Base-by-base conservation (phyloP, 768 basidiomycete species). In the Kwoniella heveanensis region DNA sequence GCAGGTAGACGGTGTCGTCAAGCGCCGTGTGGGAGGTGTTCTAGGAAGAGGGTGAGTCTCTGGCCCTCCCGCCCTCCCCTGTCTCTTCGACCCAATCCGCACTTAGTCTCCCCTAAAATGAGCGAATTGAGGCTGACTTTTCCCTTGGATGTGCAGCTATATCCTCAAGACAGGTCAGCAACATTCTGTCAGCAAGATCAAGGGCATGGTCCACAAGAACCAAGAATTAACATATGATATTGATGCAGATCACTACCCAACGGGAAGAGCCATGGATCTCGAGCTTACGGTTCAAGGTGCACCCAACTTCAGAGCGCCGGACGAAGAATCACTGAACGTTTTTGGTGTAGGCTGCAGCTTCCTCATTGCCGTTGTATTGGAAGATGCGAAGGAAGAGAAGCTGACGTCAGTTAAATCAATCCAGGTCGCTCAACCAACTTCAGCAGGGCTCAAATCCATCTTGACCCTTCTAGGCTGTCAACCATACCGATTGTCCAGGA, bases 241-340 rank as follows among this genome's bases (percentile, higher is more conserved):
- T 47, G 60, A 55, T 32, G 29, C 64, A 62, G 79, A 80, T 57
- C 80, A 80, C 27, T 79, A 81, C 47, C 72, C 78, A 1, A 77
- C 78, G 10, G 67, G 75, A 50, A 86, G 93, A 67, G 92, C 92
- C 2, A 83, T 93, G 47, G 91, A 95, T 76, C 85, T 98, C 1
- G 92, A 95, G 72, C 84, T 97, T 26, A 91, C 90, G 62, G 84
- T 99, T 9, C 89, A 92, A 74, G 95, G 96, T 32, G 95, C 95
- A 19, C 93, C 95, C 2, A 97, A 98, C 81, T 97, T 98, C 77
- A 84, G 96, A 68, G 87, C 90, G 13, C 89, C 92, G 9, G 84
- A 87, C 54, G 85, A 87, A 52, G 88, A 87, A 26, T 85, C 86
- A 60, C 84, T 97, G 32, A 95, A 94, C 69, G 92, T 99, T 1